Evolutionary conservation across 2,329 filamentous ascomycete species (phyloP), one percentile per base, ranked within the genome.

Genomic region (Xylariaceae sp.): DNA sequence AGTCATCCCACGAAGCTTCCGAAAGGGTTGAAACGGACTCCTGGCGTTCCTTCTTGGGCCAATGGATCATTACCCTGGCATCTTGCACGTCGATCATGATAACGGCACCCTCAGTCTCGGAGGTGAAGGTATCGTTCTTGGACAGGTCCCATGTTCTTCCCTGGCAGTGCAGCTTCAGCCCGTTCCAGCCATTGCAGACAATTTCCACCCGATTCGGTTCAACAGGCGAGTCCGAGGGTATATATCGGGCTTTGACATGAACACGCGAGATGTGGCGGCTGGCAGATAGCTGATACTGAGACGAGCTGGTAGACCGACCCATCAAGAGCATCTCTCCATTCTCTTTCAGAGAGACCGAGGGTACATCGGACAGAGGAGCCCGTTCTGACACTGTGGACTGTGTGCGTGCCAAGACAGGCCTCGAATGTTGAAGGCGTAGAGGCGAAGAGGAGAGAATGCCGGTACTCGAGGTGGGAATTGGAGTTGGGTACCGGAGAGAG

Each of bases 51-150:
- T 65, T 76, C 69, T 71, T 81, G 40, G 94, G 94, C 92, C 94
- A 97, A 64, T 86, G 83, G 54, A 99, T 75, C 68, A 96, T 78
- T 40, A 97, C 90, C 55, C 94, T 87, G 47, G 90, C 86, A 66
- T 95, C 91, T 62, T 96, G 90, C 39, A 97, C 90, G 67, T 97
- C 91, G 56, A 99, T 75, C 83, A 99, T 95, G 67, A 99, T 90
- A 62, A 95, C 90, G 15, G 85, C 85, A 58, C 85, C 83, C 65
- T 91, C 89, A 30, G 90, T 91, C 70, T 95, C 89, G 50, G 90
- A 95, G 42, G 85, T 87, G 69, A 96, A 97, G 44, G 83, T 87
- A 66, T 96, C 90, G 15, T 88, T 90, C 73, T 96, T 96, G 56
- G 76, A 78, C 62, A 99, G 71, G 58, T 96, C 89, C 76, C 89